Conservation (phyloP, 2,329 filamentous ascomycete species). For the Exophiala dermatitidis region DNA sequence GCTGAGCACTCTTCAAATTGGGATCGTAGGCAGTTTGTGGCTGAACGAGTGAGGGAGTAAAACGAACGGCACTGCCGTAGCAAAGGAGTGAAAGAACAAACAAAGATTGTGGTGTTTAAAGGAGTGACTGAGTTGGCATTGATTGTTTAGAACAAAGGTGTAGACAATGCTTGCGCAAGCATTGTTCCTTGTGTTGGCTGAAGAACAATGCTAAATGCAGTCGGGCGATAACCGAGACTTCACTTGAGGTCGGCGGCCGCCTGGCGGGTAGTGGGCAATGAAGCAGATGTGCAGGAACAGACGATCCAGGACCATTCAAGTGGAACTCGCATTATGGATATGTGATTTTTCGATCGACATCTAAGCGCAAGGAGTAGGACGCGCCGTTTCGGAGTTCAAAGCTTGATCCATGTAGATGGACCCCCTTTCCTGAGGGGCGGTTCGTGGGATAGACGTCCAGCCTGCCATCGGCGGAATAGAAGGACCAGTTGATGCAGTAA, state of each 20-base stretch:
- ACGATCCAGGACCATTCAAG: slow-evolving; percentile 16
- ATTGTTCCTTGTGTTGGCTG: slow-evolving; percentile 17
- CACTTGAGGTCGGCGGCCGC: slow-evolving; percentile 9
- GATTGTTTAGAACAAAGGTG: slow-evolving; percentile 17
- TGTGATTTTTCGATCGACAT: slow-evolving; percentile 21
- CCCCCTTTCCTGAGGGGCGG: slow-evolving; percentile 11
- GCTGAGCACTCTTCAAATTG: slow-evolving; percentile 13
- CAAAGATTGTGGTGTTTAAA: slow-evolving; percentile 18
- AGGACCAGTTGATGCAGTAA: background rate
- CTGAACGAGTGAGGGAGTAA: slow-evolving; percentile 4
- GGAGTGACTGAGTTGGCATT: slow-evolving; percentile 22
- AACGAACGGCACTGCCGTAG: slow-evolving; percentile 7
- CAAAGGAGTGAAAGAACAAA: slow-evolving; percentile 20
- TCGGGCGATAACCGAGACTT: slow-evolving; percentile 20
- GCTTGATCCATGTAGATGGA: slow-evolving; percentile 16
- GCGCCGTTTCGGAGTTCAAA: slow-evolving; percentile 9
- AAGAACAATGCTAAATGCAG: slow-evolving; percentile 19
- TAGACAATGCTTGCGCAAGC: slow-evolving; percentile 22
- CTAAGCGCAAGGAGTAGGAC: slow-evolving; percentile 23
- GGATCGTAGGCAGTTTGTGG: slow-evolving; percentile 9
- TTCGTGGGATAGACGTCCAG: slow-evolving; percentile 7
- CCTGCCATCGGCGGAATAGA: slow-evolving; percentile 11
- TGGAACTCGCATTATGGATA: slow-evolving; percentile 18
- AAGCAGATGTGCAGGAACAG: slow-evolving; percentile 6
- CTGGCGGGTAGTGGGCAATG: slow-evolving; percentile 5